Conservation (phyloP, 352 stramenopile species). For the Globisporangium nunn region DNA sequence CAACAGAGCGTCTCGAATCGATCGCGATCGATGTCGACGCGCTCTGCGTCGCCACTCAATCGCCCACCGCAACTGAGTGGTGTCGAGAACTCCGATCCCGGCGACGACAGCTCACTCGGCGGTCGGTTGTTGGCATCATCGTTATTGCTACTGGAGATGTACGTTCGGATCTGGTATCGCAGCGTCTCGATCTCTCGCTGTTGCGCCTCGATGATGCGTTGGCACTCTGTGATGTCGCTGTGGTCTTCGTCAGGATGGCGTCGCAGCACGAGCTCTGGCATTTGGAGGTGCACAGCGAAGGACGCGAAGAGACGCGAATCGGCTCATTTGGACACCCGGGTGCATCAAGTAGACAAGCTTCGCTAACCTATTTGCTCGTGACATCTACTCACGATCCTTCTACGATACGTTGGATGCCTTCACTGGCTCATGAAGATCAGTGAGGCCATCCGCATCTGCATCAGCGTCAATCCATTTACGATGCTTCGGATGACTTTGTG, state of each 20-base stretch:
- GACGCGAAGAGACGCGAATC: constrained; percentile 5
- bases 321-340: not conserved
- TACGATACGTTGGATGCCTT: too few species aligned
- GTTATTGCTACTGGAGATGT: not conserved
- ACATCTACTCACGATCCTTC: too few species aligned
- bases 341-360: too few species aligned
- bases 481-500: too few species aligned
- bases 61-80: not conserved
- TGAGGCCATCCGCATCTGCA: too few species aligned
- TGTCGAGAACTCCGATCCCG: constrained; percentile 19
- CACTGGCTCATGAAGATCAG: too few species aligned
- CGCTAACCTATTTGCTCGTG: too few species aligned
- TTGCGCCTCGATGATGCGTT: constrained; percentile 34
- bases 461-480: too few species aligned
- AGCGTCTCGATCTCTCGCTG: constrained; percentile 42
- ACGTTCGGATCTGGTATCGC: constrained; percentile 10
- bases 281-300: not conserved
- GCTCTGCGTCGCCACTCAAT: constrained; percentile 2
- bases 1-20: constrained; percentile 36
- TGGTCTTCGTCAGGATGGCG: not conserved
- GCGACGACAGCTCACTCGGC: constrained; percentile 14
- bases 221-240: constrained; percentile 20
- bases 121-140: constrained; percentile 1
- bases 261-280: not conserved
- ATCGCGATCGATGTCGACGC: constrained; percentile 25